Percentiles rank a stretch among this genome's conserved stretches.
phyloP scores from a whole-genome alignment of 2,329 filamentous ascomycete genomes.

The Pyricularia pennisetigena region DNA sequence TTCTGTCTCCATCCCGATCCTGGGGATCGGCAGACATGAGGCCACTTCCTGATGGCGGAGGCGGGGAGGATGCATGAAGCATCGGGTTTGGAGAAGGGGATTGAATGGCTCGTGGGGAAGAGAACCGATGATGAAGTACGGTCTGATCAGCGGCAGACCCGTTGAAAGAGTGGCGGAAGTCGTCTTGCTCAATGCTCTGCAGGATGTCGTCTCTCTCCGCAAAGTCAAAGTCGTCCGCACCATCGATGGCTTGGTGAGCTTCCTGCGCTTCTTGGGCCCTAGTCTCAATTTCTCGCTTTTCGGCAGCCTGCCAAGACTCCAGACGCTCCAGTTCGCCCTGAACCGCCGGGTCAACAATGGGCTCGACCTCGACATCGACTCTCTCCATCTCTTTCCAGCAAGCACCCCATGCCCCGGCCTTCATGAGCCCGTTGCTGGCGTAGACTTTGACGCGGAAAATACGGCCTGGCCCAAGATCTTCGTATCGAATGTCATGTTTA shows the following conservation, averaged over 20 bases:
- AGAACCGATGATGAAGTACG: background rate
- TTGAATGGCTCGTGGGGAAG: background rate
- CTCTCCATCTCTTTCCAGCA: conserved; percentile 98
- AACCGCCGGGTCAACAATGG: conserved; percentile 52
- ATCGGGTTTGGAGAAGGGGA: background rate
- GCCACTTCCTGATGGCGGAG: background rate
- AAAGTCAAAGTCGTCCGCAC: background rate
- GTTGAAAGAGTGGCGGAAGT: background rate
- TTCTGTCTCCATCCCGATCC: conserved; percentile 16
- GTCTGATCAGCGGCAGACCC: background rate
- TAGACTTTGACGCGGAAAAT: conserved; percentile 80
- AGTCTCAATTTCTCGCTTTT: conserved; percentile 24
- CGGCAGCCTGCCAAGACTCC: conserved; percentile 27
- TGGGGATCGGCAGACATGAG: conserved; percentile 3
- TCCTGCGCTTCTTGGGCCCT: conserved; percentile 14
- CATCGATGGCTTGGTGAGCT: background rate
- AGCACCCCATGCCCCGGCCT: conserved; percentile 80
- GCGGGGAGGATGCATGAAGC: background rate
- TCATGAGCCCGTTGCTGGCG: conserved; percentile 90
- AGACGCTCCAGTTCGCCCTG: conserved; percentile 52
- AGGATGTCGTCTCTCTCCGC: background rate
- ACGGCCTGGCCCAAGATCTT: conserved; percentile 41
- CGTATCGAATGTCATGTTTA: conserved; percentile 42
- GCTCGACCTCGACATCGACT: conserved; percentile 87
- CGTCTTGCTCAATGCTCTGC: background rate